phyloP scores from a whole-genome alignment of 2,329 filamentous ascomycete species.

The Trichoderma afroharzianum region DNA sequence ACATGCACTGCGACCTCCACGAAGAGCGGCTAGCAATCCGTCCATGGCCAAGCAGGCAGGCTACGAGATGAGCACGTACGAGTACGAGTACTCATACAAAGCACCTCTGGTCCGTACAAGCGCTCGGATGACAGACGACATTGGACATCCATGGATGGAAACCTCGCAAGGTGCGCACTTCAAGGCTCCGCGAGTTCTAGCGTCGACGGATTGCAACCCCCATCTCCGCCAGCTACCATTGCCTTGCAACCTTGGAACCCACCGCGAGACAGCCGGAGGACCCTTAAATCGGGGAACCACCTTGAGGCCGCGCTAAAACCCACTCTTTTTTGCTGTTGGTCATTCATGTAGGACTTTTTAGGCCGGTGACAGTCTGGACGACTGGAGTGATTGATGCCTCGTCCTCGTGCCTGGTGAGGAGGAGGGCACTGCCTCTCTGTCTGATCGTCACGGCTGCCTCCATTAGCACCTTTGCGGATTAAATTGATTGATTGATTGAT shows the following conservation, averaged over 20 bases:
- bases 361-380: neutral
- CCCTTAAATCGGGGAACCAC: slow-evolving; percentile 9
- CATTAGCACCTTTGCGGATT: neutral
- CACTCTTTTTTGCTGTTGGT: slow-evolving; percentile 8
- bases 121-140: neutral
- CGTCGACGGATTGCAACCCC: slow-evolving; percentile 9
- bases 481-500: neutral
- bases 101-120: neutral
- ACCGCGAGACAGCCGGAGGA: neutral
- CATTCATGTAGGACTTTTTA: slow-evolving; percentile 11
- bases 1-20: neutral
- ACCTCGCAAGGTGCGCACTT: neutral
- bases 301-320: neutral
- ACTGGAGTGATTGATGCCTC: neutral
- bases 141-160: neutral
- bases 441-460: neutral
- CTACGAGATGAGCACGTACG: neutral
- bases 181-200: slow-evolving; percentile 1
- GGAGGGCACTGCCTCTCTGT: slow-evolving; percentile 1
- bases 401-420: slow-evolving; percentile 2
- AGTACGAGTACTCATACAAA: no score
- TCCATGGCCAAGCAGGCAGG: neutral
- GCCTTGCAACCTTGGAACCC: neutral
- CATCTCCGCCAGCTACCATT: neutral
- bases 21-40: neutral